These are phyloP conservation scores for Theobroma grandiflorum DNA, from an alignment of 441 rosid species.

Conservation along the genomic window DNA sequence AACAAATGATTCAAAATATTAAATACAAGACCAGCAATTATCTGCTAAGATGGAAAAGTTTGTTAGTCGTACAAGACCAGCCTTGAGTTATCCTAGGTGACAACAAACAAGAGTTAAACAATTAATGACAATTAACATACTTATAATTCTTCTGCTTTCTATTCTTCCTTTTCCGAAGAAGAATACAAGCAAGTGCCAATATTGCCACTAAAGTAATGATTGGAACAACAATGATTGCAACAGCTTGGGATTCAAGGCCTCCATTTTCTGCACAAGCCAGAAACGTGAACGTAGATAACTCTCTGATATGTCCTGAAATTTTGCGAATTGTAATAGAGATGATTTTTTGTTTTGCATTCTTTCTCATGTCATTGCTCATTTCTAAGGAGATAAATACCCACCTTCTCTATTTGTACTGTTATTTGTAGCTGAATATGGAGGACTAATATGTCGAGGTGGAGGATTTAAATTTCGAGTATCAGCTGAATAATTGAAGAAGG, in stretches of 20 bases:
- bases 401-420: background rate
- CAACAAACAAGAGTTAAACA: background rate
- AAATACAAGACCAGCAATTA: too few relatives aligned
- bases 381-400: background rate
- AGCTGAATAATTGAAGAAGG: constrained; percentile 17
- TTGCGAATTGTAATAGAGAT: background rate
- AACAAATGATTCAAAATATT: too few relatives aligned
- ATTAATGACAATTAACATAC: background rate
- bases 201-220: background rate
- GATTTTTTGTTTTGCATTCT: background rate
- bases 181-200: background rate
- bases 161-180: background rate
- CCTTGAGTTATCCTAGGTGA: too few relatives aligned
- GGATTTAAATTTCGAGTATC: background rate
- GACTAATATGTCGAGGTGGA: background rate
- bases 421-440: too few relatives aligned
- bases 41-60: too few relatives aligned
- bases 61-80: too few relatives aligned
- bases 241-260: background rate
- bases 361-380: background rate
- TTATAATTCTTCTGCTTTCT: background rate
- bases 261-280: constrained; percentile 9
- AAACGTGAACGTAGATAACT: background rate
- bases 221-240: background rate
- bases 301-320: background rate